A percentile compares a stretch with the other conserved stretches of the same genome.
These are phyloP conservation scores for Leccinum barrowsii DNA, from an alignment of 768 basidiomycete species.

Conservation along the genomic window DNA sequence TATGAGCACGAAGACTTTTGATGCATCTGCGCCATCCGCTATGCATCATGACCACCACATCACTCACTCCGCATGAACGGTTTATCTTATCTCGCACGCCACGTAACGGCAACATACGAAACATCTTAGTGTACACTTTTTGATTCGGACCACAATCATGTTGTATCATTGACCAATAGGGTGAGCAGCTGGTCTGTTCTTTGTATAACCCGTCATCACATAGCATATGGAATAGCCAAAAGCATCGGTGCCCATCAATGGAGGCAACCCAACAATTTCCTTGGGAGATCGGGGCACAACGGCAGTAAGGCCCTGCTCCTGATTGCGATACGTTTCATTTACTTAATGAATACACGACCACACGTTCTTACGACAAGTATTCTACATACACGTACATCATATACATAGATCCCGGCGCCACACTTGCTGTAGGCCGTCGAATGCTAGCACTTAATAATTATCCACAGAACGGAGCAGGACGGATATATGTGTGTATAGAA, in stretches of 20 bases:
- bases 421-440: background rate
- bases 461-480: background rate
- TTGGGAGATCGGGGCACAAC: background rate
- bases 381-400: no score
- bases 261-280: background rate
- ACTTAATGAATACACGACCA: background rate
- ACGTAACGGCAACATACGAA: background rate
- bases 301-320: background rate
- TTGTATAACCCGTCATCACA: background rate
- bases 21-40: background rate
- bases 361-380: no score
- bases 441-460: background rate
- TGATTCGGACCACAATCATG: slow-evolving; percentile 5
- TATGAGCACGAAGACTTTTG: background rate
- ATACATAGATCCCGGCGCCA: background rate
- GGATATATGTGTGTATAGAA: background rate
- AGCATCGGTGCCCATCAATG: background rate
- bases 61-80: background rate
- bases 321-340: background rate
- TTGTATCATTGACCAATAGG: slow-evolving; percentile 10
- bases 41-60: slow-evolving; percentile 7
- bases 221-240: background rate
- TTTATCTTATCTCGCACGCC: slow-evolving; percentile 8
- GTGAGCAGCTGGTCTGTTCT: slow-evolving; percentile 18
- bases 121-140: slow-evolving; percentile 20